These are phyloP conservation scores for Botrytis tulipae DNA, from an alignment of 2,329 filamentous ascomycete genomes.

Conservation along the genomic window DNA sequence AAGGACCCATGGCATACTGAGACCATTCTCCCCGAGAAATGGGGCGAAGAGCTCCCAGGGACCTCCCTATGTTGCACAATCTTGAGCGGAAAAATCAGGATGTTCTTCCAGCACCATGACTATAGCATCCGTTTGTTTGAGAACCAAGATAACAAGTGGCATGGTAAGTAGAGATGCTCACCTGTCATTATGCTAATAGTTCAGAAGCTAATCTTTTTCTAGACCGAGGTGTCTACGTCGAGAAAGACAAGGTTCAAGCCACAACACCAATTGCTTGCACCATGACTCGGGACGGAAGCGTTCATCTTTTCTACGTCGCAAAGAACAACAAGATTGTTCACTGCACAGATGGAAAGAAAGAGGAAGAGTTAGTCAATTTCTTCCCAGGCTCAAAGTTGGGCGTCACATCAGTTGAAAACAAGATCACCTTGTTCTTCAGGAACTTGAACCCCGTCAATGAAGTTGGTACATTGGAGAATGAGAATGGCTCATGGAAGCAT, in stretches of 20 bases:
- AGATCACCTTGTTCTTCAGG: slow-evolving; percentile 18
- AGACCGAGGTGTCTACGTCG: slow-evolving; percentile 1
- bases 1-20: slow-evolving; percentile 16
- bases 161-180: not conserved
- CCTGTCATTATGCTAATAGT: not conserved
- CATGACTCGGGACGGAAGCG: not conserved
- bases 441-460: slow-evolving; percentile 16
- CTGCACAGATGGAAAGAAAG: not conserved
- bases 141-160: not conserved
- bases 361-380: slow-evolving; percentile 1
- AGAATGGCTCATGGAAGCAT: not conserved
- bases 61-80: slow-evolving; percentile 1
- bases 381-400: slow-evolving; percentile 18
- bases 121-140: slow-evolving; percentile 10
- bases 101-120: slow-evolving; percentile 16
- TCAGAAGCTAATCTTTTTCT: not conserved
- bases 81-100: not conserved
- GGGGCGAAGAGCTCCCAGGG: slow-evolving; percentile 7
- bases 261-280: slow-evolving; percentile 14
- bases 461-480: slow-evolving; percentile 5
- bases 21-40: not conserved
- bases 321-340: not conserved
- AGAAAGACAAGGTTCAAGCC: slow-evolving; percentile 5
- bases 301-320: slow-evolving; percentile 10
- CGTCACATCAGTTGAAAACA: slow-evolving; percentile 11